phyloP scores from a whole-genome alignment of 2,329 filamentous ascomycete species.

The Hymenoscyphus infarciens region DNA sequence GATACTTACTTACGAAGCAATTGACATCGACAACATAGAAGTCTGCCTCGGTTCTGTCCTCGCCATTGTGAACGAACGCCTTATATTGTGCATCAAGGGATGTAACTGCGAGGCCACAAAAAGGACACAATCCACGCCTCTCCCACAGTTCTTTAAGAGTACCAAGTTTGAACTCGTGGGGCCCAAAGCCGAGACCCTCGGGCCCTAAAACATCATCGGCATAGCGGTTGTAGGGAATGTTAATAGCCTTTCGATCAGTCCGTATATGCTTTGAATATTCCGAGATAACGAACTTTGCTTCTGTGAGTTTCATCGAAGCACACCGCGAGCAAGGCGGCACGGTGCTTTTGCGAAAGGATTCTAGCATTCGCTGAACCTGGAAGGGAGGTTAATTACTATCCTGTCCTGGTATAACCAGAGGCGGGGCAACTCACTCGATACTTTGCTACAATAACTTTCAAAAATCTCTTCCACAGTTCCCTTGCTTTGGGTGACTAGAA shows the following conservation, averaged over 20 bases:
- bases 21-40: background rate
- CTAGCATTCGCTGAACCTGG: background rate
- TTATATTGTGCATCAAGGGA: background rate
- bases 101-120: background rate
- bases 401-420: too few relatives aligned
- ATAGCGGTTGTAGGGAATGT: background rate
- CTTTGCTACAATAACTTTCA: background rate
- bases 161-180: background rate
- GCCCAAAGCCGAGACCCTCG: background rate
- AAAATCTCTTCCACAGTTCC: background rate
- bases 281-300: slow-evolving; percentile 1
- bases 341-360: background rate
- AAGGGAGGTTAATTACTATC: too few relatives aligned
- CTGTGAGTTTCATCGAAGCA: background rate
- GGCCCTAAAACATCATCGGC: background rate
- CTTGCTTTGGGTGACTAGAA: background rate
- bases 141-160: background rate
- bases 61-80: background rate
- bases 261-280: background rate
- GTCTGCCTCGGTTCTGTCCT: background rate
- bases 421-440: background rate
- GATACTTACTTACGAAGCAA: slow-evolving; percentile 2
- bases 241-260: background rate
- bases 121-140: background rate
- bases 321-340: background rate